Evolutionary conservation across 768 basidiomycete species (phyloP), one percentile per base, ranked within the genome.

Genomic region (Pleurotus tuber-regium): DNA sequence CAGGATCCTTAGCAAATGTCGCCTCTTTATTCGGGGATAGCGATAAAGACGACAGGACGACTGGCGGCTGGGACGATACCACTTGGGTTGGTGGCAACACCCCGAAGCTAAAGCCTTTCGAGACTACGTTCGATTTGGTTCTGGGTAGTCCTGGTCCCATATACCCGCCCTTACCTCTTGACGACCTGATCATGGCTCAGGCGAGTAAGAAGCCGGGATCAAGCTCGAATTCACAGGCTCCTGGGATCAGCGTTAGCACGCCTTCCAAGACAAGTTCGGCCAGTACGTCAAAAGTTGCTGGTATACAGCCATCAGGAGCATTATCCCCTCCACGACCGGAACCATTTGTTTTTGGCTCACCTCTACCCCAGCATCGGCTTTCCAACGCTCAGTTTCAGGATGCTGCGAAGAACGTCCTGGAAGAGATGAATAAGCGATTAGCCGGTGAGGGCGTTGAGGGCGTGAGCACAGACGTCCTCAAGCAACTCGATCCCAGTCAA

Each of bases 371-470:
- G 53, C 74, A 87, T 59, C 75, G 70, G 40, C 75, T 79, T 38
- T 82, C 84, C 26, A 83, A 87, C 56, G 66, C 70, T n/a, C 78
- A 85, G 44, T 92, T 92, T 68, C 76, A 74, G 46, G 65, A 71
- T 1, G 84, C 85, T 0, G 85, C 88, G 0, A 74, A 80, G n/a
- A 77, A 78, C 18, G 83, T 93, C 24, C 70, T 92, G 25, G 86
- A 84, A 43, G 91, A 93, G 66, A 89, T 93, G 86, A 91, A 92
- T 63, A 72, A 75, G 44, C 81, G 87, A 2, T 74, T 92, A 8
- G 75, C 73, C 2, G 75, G 73, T 6, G 78, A 79, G 4, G 85
- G 84, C 1, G 75, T 82, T 5, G 70, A 78, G 26, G 69, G 69
- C 19, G 70, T 57, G 11, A 44, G 53, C n/a, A 33, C 43, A 9